Evolutionary conservation across 2,329 filamentous ascomycete species (phyloP).

Genomic region (Trichoderma atrobrunneum): DNA sequence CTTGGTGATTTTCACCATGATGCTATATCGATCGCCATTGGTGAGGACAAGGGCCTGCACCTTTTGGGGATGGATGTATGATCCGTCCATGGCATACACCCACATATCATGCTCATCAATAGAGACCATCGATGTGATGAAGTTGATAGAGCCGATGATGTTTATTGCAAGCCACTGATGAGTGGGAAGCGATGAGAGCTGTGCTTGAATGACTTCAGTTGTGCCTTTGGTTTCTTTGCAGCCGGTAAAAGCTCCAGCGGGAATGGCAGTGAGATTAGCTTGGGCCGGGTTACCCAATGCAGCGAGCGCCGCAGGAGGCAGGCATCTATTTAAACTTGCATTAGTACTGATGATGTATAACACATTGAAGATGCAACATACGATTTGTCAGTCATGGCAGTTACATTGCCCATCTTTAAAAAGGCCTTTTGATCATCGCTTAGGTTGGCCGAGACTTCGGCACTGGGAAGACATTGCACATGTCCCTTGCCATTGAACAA

Average conservation of each 20-base stretch:
- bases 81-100: slow-evolving; percentile 53
- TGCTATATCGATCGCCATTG: slow-evolving; percentile 53
- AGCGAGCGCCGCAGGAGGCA: neutral
- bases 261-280: slow-evolving; percentile 33
- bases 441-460: slow-evolving; percentile 41
- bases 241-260: slow-evolving; percentile 41
- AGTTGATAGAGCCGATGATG: slow-evolving; percentile 50
- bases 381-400: slow-evolving; percentile 42
- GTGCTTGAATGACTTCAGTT: slow-evolving; percentile 42
- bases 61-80: slow-evolving; percentile 51
- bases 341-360: neutral
- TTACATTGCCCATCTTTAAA: slow-evolving; percentile 30
- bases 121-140: slow-evolving; percentile 43
- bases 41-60: slow-evolving; percentile 47
- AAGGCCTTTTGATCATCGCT: slow-evolving; percentile 32
- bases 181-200: neutral
- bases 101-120: slow-evolving; percentile 54
- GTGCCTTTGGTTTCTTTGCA: slow-evolving; percentile 48
- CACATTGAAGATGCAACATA: slow-evolving; percentile 20
- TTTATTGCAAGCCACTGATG: slow-evolving; percentile 52
- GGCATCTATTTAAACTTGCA: neutral
- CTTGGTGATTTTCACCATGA: slow-evolving; percentile 47
- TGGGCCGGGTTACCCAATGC: neutral
- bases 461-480: slow-evolving; percentile 48
- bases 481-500: slow-evolving; percentile 61